phyloP scores from a whole-genome alignment of 2,329 filamentous ascomycete species.

The Claviceps africana region DNA sequence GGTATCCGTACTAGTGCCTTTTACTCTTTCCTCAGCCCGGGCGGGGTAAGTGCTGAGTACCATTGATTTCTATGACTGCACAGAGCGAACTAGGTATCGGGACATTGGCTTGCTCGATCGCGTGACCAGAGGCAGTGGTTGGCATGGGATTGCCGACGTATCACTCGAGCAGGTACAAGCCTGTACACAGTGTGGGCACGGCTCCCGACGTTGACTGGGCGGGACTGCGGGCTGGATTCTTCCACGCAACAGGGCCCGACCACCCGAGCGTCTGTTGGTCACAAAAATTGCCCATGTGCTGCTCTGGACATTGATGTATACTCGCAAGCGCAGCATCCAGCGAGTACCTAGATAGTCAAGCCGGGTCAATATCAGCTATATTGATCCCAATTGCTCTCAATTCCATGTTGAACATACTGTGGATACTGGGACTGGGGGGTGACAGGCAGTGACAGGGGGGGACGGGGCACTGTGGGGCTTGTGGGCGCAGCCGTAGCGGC shows the following conservation, averaged over 20 bases:
- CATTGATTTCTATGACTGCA: conserved; percentile 7
- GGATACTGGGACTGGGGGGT: too few relatives aligned
- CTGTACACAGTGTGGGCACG: neutral
- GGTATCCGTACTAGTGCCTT: conserved; percentile 9
- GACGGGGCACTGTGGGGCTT: neutral
- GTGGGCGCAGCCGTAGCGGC: neutral
- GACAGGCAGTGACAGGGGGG: too few relatives aligned
- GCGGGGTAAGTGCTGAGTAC: conserved; percentile 28
- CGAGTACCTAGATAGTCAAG: too few relatives aligned
- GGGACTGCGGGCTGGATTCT: neutral
- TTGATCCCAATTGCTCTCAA: too few relatives aligned
- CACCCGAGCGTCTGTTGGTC: too few relatives aligned
- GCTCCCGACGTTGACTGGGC: neutral
- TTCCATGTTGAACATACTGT: neutral
- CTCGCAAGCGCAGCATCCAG: too few relatives aligned
- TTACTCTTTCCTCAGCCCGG: conserved; percentile 27
- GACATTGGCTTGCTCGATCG: conserved; percentile 8
- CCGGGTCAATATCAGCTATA: too few relatives aligned
- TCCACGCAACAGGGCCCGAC: too few relatives aligned
- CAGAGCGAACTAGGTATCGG: neutral
- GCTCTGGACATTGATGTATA: neutral
- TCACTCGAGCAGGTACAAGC: neutral
- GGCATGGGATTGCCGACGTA: neutral
- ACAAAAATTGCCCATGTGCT: neutral
- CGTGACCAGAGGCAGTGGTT: conserved; percentile 6